These are phyloP conservation scores for Corallochytrium limacisporum DNA, from an alignment of 78 protist species.

Conservation along the genomic window DNA sequence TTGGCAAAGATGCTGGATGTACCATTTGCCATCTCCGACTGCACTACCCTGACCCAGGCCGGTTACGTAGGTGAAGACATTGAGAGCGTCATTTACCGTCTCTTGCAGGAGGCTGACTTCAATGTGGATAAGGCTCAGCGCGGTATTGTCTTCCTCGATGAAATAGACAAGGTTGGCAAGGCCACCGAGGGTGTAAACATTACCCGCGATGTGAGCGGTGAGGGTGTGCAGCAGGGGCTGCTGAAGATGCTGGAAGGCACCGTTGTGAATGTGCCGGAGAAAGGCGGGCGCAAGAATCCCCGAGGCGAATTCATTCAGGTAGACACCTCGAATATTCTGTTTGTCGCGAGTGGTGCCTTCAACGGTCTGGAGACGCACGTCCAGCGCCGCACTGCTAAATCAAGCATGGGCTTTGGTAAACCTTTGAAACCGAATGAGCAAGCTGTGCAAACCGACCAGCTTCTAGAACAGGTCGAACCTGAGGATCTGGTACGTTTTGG, in stretches of 20 bases:
- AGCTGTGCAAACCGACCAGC: background rate
- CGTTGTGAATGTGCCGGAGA: constrained; percentile 29
- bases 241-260: constrained; percentile 22
- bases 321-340: constrained; percentile 48
- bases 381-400: background rate
- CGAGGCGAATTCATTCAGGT: constrained; percentile 3
- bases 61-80: constrained; percentile 54
- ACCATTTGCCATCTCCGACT: constrained; percentile 34
- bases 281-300: constrained; percentile 29
- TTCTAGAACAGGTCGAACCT: background rate
- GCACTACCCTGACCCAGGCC: constrained; percentile 39
- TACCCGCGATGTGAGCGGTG: constrained; percentile 37
- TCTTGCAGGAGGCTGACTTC: constrained; percentile 1
- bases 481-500: constrained; percentile 30
- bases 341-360: constrained; percentile 35
- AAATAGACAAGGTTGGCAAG: constrained; percentile 43
- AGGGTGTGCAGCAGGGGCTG: constrained; percentile 48
- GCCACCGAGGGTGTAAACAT: background rate
- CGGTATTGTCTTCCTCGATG: constrained; percentile 38
- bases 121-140: constrained; percentile 23
- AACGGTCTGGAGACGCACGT: background rate
- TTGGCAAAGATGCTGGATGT: constrained; percentile 23
- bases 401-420: constrained; percentile 6
- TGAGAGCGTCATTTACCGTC: constrained; percentile 19
- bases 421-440: background rate